Evolutionary conservation across 805 yeast species (phyloP), one percentile per base, ranked within the genome.

Genomic region (Yarrowia sp.): DNA sequence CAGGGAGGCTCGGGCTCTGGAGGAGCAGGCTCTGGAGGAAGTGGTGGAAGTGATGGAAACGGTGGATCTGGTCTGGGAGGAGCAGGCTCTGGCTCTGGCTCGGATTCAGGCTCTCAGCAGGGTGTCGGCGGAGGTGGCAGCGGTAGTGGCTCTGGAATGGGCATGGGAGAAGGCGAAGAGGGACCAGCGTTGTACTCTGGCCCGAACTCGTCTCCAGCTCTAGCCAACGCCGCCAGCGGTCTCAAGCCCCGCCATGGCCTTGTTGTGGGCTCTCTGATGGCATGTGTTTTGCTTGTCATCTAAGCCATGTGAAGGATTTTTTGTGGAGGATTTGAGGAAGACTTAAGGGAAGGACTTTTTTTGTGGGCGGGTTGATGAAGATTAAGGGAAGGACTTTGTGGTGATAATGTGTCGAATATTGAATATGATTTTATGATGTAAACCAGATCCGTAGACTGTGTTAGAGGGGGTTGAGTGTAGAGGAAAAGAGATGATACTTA

Each of bases 221-320:
- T 40, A 14, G 35, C 45, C 14, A 53, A 53, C 19, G 16, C 12
- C 40, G 59, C 59, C 40, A 10, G 59, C 8, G 35, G 14, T 22
- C 45, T 53, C 8, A 53, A 40, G 19, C 59, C 59, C 15, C 43
- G 19, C n/a, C 59, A 40, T 5, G 59, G 59, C 8, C n/a, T 53
- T 40, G 45, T 53, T 16, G 4, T 40, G 35, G 59, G 45, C 19
- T 38, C 45, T 11, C 35, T 53, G 45, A 40, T 53, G 45, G 45
- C 43, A 7, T 53, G n/a, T 10, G 35, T 22, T 9, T 3, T 53
- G 59, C 45, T 53, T 9, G 36, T 53, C 42, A 11, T 50, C 12
- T 36, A 53, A 19, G 58, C 58, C 26, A 14, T 36, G 22, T 52
- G 53, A 12, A 9, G 56, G 56, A 52, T 14, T 7, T 52, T 35